Conservation (phyloP, 1,139 yeast genomes). For the Sugiyamaella paludigena region DNA sequence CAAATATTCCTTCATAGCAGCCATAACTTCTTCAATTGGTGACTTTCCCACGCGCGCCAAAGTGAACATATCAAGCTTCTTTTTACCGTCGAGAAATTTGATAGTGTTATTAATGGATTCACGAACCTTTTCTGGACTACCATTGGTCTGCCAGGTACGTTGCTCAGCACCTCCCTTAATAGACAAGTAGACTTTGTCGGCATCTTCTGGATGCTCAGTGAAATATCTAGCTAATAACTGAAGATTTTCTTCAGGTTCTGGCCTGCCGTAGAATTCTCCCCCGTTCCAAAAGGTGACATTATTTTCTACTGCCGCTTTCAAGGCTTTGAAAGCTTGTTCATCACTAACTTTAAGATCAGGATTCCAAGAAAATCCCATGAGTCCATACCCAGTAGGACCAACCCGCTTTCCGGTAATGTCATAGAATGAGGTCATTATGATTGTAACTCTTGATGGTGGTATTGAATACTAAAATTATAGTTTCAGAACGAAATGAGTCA, state of each 20-base stretch:
- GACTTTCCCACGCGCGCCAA: conserved; percentile 63
- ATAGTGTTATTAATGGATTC: conserved; percentile 52
- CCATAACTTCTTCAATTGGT: conserved; percentile 37
- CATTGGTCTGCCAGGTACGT: conserved; percentile 45
- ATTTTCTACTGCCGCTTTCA: conserved; percentile 48
- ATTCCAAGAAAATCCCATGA: conserved; percentile 62
- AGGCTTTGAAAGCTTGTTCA: conserved; percentile 47
- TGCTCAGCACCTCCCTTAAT: conserved; percentile 62
- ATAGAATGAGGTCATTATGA: conserved; percentile 9
- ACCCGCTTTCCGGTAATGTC: conserved; percentile 14
- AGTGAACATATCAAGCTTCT: conserved; percentile 53
- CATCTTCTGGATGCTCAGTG: conserved; percentile 51
- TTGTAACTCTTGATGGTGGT: too few relatives aligned
- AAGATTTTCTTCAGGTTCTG: conserved; percentile 48
- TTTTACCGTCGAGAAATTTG: conserved; percentile 43
- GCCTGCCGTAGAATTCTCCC: conserved; percentile 75
- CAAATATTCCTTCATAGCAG: conserved; percentile 31
- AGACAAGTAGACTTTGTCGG: conserved; percentile 54
- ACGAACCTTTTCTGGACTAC: conserved; percentile 48
- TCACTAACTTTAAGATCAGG: conserved; percentile 45
- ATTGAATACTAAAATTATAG: too few relatives aligned
- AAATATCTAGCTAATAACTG: conserved; percentile 57
- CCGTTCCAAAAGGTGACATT: conserved; percentile 63
- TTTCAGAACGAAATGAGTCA: too few relatives aligned
- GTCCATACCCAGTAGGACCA: conserved; percentile 51